Evolutionary conservation across 441 rosid species (phyloP), one percentile per base, ranked within the genome.

Genomic region (Macaranga tanarius): DNA sequence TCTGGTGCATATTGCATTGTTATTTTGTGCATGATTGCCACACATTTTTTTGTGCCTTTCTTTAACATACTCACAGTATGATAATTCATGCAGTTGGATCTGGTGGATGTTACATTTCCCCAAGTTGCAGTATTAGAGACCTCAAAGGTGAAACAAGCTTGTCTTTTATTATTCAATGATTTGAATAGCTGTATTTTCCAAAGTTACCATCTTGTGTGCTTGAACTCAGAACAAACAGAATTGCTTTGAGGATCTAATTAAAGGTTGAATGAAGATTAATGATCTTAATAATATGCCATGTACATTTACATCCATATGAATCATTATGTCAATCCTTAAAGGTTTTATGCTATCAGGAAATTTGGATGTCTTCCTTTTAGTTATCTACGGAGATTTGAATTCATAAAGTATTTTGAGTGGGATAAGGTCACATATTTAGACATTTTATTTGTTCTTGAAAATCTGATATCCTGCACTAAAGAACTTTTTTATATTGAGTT

Each of bases 41-140:
- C 0, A 9, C 0, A 3, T 66, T 42, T 69, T 15, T 16, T 62
- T 19, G 8, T n/a, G 20, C 31, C 34, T 45, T 50, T 48, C 67
- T 55, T 70, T 56, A 57, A 16, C 59, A 20, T 15, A 20, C 10
- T 60, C 47, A 69, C 45, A 55, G 3, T 66, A 6, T 65, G 42
- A 63, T 75, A 61, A 62, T 85, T 74, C 75, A 57, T 84, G 88
- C 91, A 91, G 98, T 77, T 91, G 86, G 92, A 89, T 81, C 74
- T 70, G 66, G 83, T 70, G 75, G 97, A 84, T 63, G 64, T 85
- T 79, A 89, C 91, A 71, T 89, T 90, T 83, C 91, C 93, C 73
- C 80, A 70, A 62, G 72, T 83, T 79, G 73, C 81, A 60, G 75
- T 70, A 26, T 28, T 70, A 70, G 85, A 84, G 66, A 75, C 79